Evolutionary conservation across 2,329 filamentous ascomycete species (phyloP).

Genomic region (Talaromyces sp.): DNA sequence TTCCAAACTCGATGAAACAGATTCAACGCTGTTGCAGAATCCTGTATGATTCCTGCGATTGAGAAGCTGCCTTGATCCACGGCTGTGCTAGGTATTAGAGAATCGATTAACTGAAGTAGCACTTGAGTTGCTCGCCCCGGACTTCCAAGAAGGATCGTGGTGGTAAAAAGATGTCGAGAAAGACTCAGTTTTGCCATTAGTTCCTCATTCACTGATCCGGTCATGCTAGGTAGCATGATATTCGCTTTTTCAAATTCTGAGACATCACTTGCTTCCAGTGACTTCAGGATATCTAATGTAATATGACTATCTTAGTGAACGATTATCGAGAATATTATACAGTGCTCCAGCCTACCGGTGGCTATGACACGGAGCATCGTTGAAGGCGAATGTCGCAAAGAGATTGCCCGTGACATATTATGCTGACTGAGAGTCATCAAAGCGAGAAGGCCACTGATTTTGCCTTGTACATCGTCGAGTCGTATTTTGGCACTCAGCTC

Average conservation of each 20-base stretch:
- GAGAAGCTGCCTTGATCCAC: constrained; percentile 14
- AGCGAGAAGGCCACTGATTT: constrained; percentile 30
- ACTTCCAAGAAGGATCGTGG: constrained; percentile 21
- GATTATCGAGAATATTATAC: neutral
- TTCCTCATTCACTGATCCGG: constrained; percentile 21
- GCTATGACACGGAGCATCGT: constrained; percentile 29
- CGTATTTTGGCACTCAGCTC: constrained; percentile 40
- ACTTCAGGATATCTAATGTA: constrained; percentile 39
- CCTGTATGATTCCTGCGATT: constrained; percentile 23
- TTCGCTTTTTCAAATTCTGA: constrained; percentile 9
- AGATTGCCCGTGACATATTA: constrained; percentile 25
- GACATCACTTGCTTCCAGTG: constrained; percentile 31
- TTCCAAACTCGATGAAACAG: constrained; percentile 29
- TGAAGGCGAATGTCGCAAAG: constrained; percentile 24
- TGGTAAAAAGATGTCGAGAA: constrained; percentile 22
- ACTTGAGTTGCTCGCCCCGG: constrained; percentile 20
- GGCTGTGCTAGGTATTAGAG: constrained; percentile 18
- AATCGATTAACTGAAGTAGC: constrained; percentile 25
- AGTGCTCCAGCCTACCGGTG: constrained; percentile 28
- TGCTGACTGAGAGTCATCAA: constrained; percentile 27
- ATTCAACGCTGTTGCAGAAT: constrained; percentile 29
- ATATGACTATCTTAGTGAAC: constrained; percentile 13
- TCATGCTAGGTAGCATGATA: constrained; percentile 21
- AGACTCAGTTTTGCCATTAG: constrained; percentile 25
- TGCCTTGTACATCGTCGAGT: constrained; percentile 35